Base-by-base conservation (phyloP, 2,329 filamentous ascomycete genomes). In the Colletotrichum destructivum region DNA sequence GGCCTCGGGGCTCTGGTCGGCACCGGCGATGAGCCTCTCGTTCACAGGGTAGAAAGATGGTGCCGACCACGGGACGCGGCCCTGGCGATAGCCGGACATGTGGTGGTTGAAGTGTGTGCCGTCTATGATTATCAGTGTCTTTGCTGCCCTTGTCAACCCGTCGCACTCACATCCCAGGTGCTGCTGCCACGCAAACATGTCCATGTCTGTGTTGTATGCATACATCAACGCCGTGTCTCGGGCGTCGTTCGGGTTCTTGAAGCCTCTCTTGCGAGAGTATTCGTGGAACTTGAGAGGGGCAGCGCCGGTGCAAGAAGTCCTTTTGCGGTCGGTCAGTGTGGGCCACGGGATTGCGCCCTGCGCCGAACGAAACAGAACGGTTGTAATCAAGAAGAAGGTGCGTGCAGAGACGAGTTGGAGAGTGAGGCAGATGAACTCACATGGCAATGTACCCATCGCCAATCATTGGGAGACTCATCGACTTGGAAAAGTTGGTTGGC, bases 401-500 rank as follows among this genome's bases (percentile, higher is more conserved):
- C 26, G 26, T 31, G 26, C 4, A 31, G 5, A 31, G 26, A 31
- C 26, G 26, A 6, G 26, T 31, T 6, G 26, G 26, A 31, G 26
- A 31, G 5, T 31, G 26, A 31, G 5, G 26, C 26, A 31, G 26
- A 31, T 31, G 26, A 16, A 71, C 77, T 74, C 60, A 80, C 79
- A 80, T 74, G 56, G 75, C 74, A 21, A 78, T 74, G 38, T 84
- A 84, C 26, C 80, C 79, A 18, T 77, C 78, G 0, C 77, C 76
- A 15, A 85, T 81, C 21, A 79, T 75, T 4, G 78, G 76, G 26
- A 82, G 75, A 51, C 76, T 78, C 62, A 84, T 72, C 0, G 81
- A 78, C 52, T 76, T 81, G 54, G 78, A 77, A 66, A 82, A 84
- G 75, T 81, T 83, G 66, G 81, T 84, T 0, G 79, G 75, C 73